Evolutionary conservation across 495 filamentous ascomycete genomes (phyloP).

Genomic region (Tirmania nivea): DNA sequence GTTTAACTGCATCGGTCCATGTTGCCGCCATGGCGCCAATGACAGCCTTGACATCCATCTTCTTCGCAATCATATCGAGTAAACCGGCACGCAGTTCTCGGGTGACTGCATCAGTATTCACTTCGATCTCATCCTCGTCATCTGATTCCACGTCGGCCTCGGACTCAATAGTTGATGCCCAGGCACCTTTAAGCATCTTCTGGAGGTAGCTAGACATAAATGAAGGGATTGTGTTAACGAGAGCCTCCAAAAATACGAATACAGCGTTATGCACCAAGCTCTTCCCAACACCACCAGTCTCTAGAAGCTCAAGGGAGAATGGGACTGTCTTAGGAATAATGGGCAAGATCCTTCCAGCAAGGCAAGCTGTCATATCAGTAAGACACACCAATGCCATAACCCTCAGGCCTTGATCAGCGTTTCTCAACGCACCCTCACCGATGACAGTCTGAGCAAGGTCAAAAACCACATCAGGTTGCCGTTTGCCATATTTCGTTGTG

Average conservation of each 20-base stretch:
- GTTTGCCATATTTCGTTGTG: constrained; percentile 76
- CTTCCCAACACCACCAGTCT: constrained; percentile 33
- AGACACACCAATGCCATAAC: constrained; percentile 71
- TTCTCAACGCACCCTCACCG: constrained; percentile 51
- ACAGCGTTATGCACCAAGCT: constrained; percentile 51
- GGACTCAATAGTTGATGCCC: constrained; percentile 26
- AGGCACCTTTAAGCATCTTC: constrained; percentile 28
- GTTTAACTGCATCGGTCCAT: constrained; percentile 4
- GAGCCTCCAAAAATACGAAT: constrained; percentile 51
- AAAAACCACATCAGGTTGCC: constrained; percentile 20
- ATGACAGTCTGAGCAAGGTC: constrained; percentile 35
- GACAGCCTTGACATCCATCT: constrained; percentile 39
- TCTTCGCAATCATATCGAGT: constrained; percentile 45
- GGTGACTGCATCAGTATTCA: constrained; percentile 5
- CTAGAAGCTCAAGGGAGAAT: constrained; percentile 44
- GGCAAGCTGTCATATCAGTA: constrained; percentile 64
- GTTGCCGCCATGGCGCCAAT: constrained; percentile 6
- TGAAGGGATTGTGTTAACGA: constrained; percentile 64
- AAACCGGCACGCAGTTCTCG: constrained; percentile 41
- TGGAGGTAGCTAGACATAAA: constrained; percentile 62
- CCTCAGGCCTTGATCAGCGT: constrained; percentile 46
- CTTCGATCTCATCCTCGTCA: background rate
- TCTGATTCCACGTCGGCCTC: constrained; percentile 26
- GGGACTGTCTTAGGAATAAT: constrained; percentile 55
- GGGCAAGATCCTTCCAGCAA: constrained; percentile 66